These are phyloP conservation scores for Drechmeria coniospora DNA, from an alignment of 2,329 filamentous ascomycete genomes.

Conservation along the genomic window DNA sequence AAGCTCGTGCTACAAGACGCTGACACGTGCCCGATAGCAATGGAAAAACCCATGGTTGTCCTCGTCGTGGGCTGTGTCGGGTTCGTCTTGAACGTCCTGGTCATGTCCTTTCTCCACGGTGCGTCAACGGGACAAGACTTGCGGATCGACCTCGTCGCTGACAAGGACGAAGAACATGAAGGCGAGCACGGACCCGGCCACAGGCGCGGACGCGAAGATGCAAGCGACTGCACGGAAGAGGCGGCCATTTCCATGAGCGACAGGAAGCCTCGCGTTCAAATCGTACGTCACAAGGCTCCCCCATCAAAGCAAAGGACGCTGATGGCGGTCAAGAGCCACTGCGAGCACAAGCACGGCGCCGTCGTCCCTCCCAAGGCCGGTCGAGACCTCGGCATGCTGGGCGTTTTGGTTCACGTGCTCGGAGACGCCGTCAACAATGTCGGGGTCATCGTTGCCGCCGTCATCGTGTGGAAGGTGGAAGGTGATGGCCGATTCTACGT, in stretches of 20 bases:
- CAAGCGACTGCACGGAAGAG: constrained; percentile 1
- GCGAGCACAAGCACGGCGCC: constrained; percentile 32
- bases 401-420: constrained; percentile 54
- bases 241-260: constrained; percentile 3
- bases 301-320: not conserved
- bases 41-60: constrained; percentile 50
- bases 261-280: not conserved
- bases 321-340: constrained; percentile 15
- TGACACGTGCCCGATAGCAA: constrained; percentile 22
- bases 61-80: constrained; percentile 56
- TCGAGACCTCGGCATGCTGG: constrained; percentile 55
- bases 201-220: constrained; percentile 5
- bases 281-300: not conserved
- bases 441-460: constrained; percentile 54
- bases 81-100: constrained; percentile 51
- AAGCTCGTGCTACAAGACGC: constrained; percentile 1
- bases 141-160: not conserved
- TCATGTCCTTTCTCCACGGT: constrained; percentile 51
- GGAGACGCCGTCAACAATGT: constrained; percentile 65
- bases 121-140: constrained; percentile 4
- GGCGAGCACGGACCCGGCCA: constrained; percentile 11
- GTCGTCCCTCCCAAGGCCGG: constrained; percentile 17
- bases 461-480: constrained; percentile 51
- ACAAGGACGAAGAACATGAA: constrained; percentile 20
- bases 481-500: constrained; percentile 50